Conservation (phyloP, 116 monocot genomes). For the Phalaenopsis hybrid region DNA sequence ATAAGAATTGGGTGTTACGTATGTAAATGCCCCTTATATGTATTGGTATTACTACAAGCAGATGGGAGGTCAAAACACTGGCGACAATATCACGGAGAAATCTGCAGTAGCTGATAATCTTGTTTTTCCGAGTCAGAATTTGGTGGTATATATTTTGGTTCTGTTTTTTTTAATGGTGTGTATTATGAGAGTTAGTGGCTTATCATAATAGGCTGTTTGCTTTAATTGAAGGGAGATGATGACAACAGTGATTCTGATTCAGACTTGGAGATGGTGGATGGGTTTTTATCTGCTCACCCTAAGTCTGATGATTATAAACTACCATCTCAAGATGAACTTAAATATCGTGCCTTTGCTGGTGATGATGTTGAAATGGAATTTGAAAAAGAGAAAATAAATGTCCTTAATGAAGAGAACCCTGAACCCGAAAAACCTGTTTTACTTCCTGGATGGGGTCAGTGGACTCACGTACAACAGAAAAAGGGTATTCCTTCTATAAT, state of each 20-base stretch:
- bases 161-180: not conserved
- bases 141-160: conserved; percentile 24
- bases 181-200: not conserved
- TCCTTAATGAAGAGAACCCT: conserved; percentile 77
- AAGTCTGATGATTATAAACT: conserved; percentile 46
- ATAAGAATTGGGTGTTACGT: no score
- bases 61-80: conserved; percentile 41
- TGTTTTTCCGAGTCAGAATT: conserved; percentile 5
- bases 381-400: conserved; percentile 74
- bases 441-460: conserved; percentile 96
- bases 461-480: conserved; percentile 81
- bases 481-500: conserved; percentile 82
- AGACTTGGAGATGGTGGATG: conserved; percentile 84
- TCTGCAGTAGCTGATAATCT: conserved; percentile 6
- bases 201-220: conserved; percentile 2
- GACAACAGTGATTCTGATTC: conserved; percentile 55
- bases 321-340: conserved; percentile 71
- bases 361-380: conserved; percentile 89
- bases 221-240: conserved; percentile 32
- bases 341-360: conserved; percentile 72
- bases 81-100: conserved; percentile 3
- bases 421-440: conserved; percentile 88
- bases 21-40: not conserved
- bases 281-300: conserved; percentile 31
- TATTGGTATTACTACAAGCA: conserved; percentile 11